Conservation (phyloP, 768 basidiomycete species). For the Phaffia tasmanica region DNA sequence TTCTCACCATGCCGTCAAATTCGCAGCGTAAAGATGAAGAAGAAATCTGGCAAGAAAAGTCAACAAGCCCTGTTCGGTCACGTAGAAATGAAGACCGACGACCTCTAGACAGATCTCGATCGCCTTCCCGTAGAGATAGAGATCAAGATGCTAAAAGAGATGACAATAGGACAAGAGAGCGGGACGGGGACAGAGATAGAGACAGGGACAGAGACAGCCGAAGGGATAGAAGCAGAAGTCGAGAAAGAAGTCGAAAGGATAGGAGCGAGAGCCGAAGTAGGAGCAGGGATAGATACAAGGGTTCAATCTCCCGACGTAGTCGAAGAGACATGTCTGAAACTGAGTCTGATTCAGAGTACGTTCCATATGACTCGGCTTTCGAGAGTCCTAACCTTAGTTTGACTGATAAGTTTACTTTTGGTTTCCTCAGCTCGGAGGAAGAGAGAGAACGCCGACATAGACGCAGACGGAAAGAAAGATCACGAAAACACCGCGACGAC, state of each 20-base stretch:
- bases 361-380: not conserved
- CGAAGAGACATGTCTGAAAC: conserved; percentile 19
- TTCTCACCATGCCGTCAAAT: no score
- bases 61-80: no score
- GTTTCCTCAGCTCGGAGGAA: conserved; percentile 3
- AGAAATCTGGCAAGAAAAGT: no score
- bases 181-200: not conserved
- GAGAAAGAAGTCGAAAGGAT: conserved; percentile 1
- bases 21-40: no score
- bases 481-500: conserved; percentile 4
- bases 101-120: no score
- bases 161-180: not conserved
- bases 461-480: conserved; percentile 1
- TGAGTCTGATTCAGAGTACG: conserved; percentile 12
- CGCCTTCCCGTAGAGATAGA: no score
- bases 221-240: conserved; percentile 5
- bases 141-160: no score
- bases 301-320: not conserved
- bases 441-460: conserved; percentile 11
- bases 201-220: not conserved
- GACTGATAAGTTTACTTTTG: not conserved
- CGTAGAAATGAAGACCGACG: no score
- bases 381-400: no score
- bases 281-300: conserved; percentile 12
- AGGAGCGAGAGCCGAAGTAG: conserved; percentile 10